Percentiles rank a stretch among this genome's conserved stretches.
Evolutionary conservation across 1,284 basidiomycete genomes (phyloP).

Genomic region (Wallemia mellicola): DNA sequence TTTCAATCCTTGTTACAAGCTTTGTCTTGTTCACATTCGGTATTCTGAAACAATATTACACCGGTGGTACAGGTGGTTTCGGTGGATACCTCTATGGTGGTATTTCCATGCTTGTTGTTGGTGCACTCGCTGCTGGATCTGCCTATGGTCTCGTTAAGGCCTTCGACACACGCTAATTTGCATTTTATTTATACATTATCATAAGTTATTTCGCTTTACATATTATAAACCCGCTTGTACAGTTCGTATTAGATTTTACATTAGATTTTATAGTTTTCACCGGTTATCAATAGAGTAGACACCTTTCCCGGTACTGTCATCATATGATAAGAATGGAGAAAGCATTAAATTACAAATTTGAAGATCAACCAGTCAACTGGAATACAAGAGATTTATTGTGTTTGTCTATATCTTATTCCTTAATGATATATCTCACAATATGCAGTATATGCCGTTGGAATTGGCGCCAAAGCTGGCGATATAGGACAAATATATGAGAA

Average conservation of each 20-base stretch:
- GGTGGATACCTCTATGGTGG: slow-evolving; percentile 52
- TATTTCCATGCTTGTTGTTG: slow-evolving; percentile 58
- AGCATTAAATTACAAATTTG: slow-evolving; percentile 1
- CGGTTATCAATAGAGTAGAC: neutral
- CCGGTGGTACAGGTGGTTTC: slow-evolving; percentile 20
- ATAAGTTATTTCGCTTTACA: too few relatives aligned
- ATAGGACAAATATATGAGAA: slow-evolving; percentile 28
- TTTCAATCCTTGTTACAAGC: slow-evolving; percentile 27
- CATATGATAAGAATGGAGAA: slow-evolving; percentile 1
- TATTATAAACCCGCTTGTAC: too few relatives aligned
- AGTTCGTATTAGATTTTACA: too few relatives aligned
- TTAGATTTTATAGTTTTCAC: too few relatives aligned
- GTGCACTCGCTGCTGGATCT: slow-evolving; percentile 60
- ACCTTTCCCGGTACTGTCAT: too few relatives aligned
- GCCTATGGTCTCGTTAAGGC: slow-evolving; percentile 58
- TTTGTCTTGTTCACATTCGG: slow-evolving; percentile 67
- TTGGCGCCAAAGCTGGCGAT: slow-evolving; percentile 37
- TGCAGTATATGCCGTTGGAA: slow-evolving; percentile 28
- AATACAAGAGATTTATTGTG: neutral
- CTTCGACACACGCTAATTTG: slow-evolving; percentile 22
- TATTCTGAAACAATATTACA: slow-evolving; percentile 51
- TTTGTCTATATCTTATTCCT: neutral
- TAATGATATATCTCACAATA: neutral
- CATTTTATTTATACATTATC: too few relatives aligned
- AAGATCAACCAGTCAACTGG: neutral